These are phyloP conservation scores for Fraxinus velutina DNA, from an alignment of 305 asterid species.

Conservation along the genomic window DNA sequence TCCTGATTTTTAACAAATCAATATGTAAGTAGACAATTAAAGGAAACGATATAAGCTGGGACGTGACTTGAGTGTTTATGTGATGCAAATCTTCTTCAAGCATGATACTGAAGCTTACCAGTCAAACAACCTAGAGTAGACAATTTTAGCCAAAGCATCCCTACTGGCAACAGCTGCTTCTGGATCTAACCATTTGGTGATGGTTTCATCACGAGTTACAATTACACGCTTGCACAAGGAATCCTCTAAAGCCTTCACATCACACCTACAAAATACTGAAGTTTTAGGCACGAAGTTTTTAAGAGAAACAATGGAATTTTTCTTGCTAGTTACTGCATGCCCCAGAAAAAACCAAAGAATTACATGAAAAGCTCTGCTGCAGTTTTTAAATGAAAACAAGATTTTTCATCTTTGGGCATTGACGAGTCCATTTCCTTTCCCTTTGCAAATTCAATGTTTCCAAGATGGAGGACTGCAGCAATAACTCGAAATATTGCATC, in stretches of 20 bases:
- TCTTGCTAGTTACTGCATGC: slow-evolving; percentile 15
- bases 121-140: slow-evolving; percentile 89
- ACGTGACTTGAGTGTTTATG: not conserved
- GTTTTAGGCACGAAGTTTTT: slow-evolving; percentile 11
- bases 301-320: not conserved
- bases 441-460: slow-evolving; percentile 82
- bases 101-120: slow-evolving; percentile 49
- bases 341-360: slow-evolving; percentile 24
- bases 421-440: slow-evolving; percentile 92
- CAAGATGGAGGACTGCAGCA: slow-evolving; percentile 97
- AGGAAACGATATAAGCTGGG: not conserved
- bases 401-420: slow-evolving; percentile 86
- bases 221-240: slow-evolving; percentile 88
- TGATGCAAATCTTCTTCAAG: not conserved
- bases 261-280: slow-evolving; percentile 63
- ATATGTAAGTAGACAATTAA: not conserved
- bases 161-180: slow-evolving; percentile 81
- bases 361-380: slow-evolving; percentile 96
- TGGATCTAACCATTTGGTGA: slow-evolving; percentile 86
- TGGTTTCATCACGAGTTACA: slow-evolving; percentile 94
- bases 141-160: slow-evolving; percentile 90
- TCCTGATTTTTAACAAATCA: slow-evolving; percentile 7
- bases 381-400: slow-evolving; percentile 80
- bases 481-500: slow-evolving; percentile 93
- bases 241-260: slow-evolving; percentile 79